Evolutionary conservation across 352 stramenopile species (phyloP), one percentile per base, ranked within the genome.

Genomic region (Pythium sukuiense): DNA sequence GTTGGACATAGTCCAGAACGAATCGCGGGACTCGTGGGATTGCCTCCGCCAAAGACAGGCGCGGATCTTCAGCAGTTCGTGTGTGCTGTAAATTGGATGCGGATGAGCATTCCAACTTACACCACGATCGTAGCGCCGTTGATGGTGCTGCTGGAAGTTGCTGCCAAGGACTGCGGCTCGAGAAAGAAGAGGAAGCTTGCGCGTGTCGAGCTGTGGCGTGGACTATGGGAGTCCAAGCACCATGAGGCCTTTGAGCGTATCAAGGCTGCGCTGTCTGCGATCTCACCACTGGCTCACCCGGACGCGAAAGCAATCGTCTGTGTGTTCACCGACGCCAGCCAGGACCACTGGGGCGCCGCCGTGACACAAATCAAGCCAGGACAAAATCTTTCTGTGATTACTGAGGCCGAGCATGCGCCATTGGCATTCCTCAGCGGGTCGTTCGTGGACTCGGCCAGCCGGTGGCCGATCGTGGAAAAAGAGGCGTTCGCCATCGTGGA

Each of bases 11-110:
- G 33, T 30, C 67, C 63, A 5, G 63, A 71, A 0, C 46, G 71
- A 0, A 52, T 81, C 2, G 50, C 70, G 61, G 73, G 67, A 6
- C 59, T 84, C 0, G 55, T 69, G 0, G 54, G 63, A 1, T 62
- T 84, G 61, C 30, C 52, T 20, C 18, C 35, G 14, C 62, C 71
- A 0, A 27, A 3, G 32, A 74, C 62, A 0, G 70, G 61, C 29
- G 76, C 46, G 0, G 73, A 80, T 0, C 45, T 80, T 4, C 71
- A 74, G 20, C 67, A 77, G 49, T 78, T 73, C 13, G 9, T 53
- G 7, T 53, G 12, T 20, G 48, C 48, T 2, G 48, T 35, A 1
- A 35, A 35, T 35, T 55, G 48, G 76, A 79, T 78, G 72, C 70
- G 67, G 4, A 29, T 46, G 18, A 78, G 55, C 16, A 79, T 83